phyloP scores from a whole-genome alignment of 2,329 filamentous ascomycete genomes.

The Huntiella moniliformis region DNA sequence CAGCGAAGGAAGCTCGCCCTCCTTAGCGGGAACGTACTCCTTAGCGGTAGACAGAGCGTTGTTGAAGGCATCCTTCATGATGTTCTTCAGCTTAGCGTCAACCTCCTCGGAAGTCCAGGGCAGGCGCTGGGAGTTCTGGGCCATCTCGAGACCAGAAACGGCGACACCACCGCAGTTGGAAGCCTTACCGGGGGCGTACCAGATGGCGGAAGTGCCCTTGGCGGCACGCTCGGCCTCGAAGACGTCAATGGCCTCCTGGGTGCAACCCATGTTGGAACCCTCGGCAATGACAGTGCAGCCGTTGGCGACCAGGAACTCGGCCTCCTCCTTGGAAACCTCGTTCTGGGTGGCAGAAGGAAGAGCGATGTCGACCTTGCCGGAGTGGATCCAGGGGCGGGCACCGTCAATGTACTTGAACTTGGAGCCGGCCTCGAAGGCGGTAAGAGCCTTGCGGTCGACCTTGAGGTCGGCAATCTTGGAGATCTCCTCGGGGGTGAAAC shows the following conservation, averaged over 20 bases:
- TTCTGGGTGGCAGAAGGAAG: constrained; percentile 94
- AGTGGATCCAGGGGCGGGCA: constrained; percentile 78
- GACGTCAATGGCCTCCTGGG: constrained; percentile 79
- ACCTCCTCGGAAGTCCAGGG: constrained; percentile 81
- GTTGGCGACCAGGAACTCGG: constrained; percentile 55
- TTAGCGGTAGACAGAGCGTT: constrained; percentile 77
- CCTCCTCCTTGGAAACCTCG: constrained; percentile 86
- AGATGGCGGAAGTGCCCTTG: constrained; percentile 53
- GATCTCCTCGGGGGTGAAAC: constrained; percentile 66
- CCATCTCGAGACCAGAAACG: constrained; percentile 96
- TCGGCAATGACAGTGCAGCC: constrained; percentile 81
- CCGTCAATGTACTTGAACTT: constrained; percentile 76
- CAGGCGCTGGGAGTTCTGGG: constrained; percentile 81
- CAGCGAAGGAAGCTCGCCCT: constrained; percentile 73
- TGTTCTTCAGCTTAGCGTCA: constrained; percentile 72
- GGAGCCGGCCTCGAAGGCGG: constrained; percentile 45
- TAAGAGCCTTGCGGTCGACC: constrained; percentile 66
- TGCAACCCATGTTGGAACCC: constrained; percentile 98
- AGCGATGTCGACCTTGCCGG: constrained; percentile 74
- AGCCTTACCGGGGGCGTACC: constrained; percentile 95
- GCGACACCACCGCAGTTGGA: constrained; percentile 96
- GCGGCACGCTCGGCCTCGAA: constrained; percentile 65
- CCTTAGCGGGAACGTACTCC: constrained; percentile 61
- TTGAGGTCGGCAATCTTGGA: constrained; percentile 67
- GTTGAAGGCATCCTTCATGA: constrained; percentile 89